Base-by-base conservation (phyloP, 2,329 filamentous ascomycete genomes). In the Aureobasidium pullulans region DNA sequence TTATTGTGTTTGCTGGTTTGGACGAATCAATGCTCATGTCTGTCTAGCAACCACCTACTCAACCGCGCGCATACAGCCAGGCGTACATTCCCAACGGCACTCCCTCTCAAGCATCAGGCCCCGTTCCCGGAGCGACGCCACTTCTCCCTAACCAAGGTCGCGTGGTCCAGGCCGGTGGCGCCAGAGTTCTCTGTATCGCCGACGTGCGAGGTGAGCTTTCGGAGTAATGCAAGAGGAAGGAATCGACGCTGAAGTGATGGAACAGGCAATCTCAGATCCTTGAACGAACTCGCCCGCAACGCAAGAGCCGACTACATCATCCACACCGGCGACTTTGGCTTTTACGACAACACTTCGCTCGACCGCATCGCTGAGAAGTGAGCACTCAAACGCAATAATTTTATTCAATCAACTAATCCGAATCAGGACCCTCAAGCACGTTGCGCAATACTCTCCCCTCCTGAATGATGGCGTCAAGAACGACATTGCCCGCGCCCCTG, bases 311-410 rank as follows among this genome's bases (percentile, higher is more conserved):
- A 96, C 77, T 91, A 96, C 78, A 96, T 99, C 75, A 91, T 99
- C 70, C 94, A 99, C 76, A 99, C 94, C 19, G 94, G 94, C 74
- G 94, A 99, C 75, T 99, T 99, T 73, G 94, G 94, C 64, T 99
- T 99, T 78, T 99, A 99, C 78, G 94, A 99, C 75, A 89, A 96
- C 69, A 90, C 87, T 58, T 99, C 94, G 37, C 80, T 99, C 66
- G 93, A 97, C 70, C 88, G 94, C 70, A 97, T 99, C 78, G 94
- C 94, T 42, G 94, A 99, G 76, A 99, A 99, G 90, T 96, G 77
- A 79, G 86, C 78, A 16, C 13, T 28, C n/a, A 19, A 2, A 42
- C 32, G 13, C 19, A 42, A 39, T 29, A 42, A 9, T 32, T 4
- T 4, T n/a, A 9, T 16, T 13, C 6, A 13, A 57, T 47, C 32